Conservation (phyloP, 805 yeast species). For the Wickerhamomyces ciferrii region DNA sequence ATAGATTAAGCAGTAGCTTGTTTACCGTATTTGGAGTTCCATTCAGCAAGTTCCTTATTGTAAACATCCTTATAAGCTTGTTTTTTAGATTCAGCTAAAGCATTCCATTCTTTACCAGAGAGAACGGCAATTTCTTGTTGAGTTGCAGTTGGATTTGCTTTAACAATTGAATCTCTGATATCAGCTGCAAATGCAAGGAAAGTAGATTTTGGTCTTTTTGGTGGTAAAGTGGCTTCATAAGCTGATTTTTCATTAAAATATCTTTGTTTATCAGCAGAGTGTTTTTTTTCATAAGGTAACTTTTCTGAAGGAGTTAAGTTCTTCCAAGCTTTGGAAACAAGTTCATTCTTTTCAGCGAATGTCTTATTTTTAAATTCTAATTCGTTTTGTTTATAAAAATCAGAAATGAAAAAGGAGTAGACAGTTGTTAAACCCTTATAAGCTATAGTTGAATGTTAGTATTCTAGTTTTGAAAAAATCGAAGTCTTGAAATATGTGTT, state of each 20-base stretch:
- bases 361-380: no score
- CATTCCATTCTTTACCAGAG: constrained; percentile 61
- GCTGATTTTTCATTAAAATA: constrained; percentile 9
- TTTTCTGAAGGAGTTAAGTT: neutral
- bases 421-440: neutral
- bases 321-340: neutral
- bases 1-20: no score
- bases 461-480: no score
- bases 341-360: no score
- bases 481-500: no score
- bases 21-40: no score
- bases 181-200: constrained; percentile 11
- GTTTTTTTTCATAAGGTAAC: neutral
- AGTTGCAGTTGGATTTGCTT: constrained; percentile 11
- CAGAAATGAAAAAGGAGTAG: neutral
- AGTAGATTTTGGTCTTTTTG: constrained; percentile 18
- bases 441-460: neutral
- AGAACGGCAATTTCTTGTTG: constrained; percentile 16
- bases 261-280: neutral
- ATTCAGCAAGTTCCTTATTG: constrained; percentile 26
- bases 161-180: constrained; percentile 7
- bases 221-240: constrained; percentile 9
- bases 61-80: constrained; percentile 28
- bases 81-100: constrained; percentile 68
- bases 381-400: neutral